Evolutionary conservation across 768 basidiomycete genomes (phyloP), one percentile per base, ranked within the genome.

Genomic region (Termitomyces sp.): DNA sequence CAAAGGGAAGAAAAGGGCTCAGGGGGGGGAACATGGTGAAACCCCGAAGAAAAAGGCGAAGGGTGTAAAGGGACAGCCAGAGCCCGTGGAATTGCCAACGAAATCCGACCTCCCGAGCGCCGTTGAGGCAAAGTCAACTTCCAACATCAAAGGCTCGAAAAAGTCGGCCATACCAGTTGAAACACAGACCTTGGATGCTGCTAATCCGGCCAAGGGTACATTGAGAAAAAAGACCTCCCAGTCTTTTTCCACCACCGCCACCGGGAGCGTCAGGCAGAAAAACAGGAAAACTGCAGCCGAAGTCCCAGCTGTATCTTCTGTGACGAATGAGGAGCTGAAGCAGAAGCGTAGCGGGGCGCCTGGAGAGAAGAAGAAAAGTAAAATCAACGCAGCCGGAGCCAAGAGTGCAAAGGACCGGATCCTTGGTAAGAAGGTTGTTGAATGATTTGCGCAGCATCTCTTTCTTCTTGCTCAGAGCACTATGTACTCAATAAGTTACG

Each of bases 351-450:
- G 69, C 22, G 70, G 67, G 1, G 73, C 68, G 37, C 69, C 73
- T 49, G 76, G 76, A 3, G 81, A 81, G 69, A 85, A 81, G 75
- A 89, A 89, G 73, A 87, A 85, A 70, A 78, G 73, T 54, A 72
- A 75, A 53, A 48, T 76, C 20, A 63, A 70, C 11, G 72, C 73
- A 58, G 75, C 73, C 61, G 72, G 72, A 11, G 71, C 73, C 31
- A 82, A 80, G 70, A 83, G 80, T 58, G 80, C 78, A 39, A 88
- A 88, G 75, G 74, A 77, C 59, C 71, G 69, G 45, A 61, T 87
- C 55, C 69, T 86, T 39, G 85, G 85, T 39, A 85, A 76, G 67
- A 85, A 81, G 68, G 75, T 68, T 52, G 73, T 70, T 3, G 73
- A 75, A 65, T 70, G 63, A 68, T 71, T 54, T 30, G 33, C 30